These are phyloP conservation scores for Gossypium schwendimanii DNA, from an alignment of 441 rosid species.

Conservation along the genomic window DNA sequence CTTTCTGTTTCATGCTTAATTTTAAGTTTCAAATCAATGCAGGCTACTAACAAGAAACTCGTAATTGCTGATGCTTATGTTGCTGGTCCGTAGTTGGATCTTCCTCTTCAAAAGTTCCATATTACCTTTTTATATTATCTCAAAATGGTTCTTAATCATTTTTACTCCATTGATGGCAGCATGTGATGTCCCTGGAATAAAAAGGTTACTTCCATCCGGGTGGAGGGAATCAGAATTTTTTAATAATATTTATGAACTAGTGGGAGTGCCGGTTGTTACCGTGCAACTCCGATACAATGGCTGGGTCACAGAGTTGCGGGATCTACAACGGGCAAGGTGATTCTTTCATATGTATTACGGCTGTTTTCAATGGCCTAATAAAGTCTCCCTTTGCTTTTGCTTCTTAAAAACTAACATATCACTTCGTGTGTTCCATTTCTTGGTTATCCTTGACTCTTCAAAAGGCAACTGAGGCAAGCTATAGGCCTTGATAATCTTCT, in stretches of 20 bases:
- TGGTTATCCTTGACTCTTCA: constrained; percentile 7
- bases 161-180: constrained; percentile 37
- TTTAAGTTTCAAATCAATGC: constrained; percentile 19
- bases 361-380: background rate
- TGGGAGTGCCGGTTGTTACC: constrained; percentile 91
- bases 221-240: constrained; percentile 83
- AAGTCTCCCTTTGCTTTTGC: background rate
- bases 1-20: background rate
- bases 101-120: background rate
- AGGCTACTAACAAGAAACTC: constrained; percentile 79
- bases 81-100: constrained; percentile 42
- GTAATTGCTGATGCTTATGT: constrained; percentile 93
- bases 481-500: constrained; percentile 86
- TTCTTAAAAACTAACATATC: background rate
- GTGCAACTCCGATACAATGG: constrained; percentile 96
- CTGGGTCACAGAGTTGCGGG: constrained; percentile 91
- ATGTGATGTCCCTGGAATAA: constrained; percentile 94
- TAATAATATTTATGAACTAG: constrained; percentile 70
- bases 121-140: background rate
- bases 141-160: background rate
- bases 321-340: constrained; percentile 84
- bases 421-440: background rate
- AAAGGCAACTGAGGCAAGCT: constrained; percentile 74
- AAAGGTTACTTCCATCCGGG: constrained; percentile 68
- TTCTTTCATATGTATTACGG: constrained; percentile 6